A percentile compares a stretch with the other conserved stretches of the same genome.
Evolutionary conservation across 768 basidiomycete genomes (phyloP).

Genomic region (Leccinum subgranulosum): DNA sequence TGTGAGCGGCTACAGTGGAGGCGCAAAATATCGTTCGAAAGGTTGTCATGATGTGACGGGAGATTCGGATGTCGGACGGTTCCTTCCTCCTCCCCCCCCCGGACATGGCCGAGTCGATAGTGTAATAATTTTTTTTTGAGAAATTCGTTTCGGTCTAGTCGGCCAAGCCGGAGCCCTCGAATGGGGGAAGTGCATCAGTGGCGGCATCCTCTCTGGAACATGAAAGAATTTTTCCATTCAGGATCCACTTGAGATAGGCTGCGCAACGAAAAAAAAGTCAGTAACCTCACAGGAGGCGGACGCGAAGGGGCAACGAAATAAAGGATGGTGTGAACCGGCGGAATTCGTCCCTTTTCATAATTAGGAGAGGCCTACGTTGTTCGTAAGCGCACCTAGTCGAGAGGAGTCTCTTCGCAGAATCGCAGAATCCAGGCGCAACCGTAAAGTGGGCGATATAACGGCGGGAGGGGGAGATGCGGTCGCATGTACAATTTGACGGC

Average conservation of each 20-base stretch:
- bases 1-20: background rate
- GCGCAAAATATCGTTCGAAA: background rate
- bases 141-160: background rate
- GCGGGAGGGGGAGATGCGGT: background rate
- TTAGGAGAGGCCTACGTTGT: background rate
- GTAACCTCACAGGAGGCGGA: constrained; percentile 3
- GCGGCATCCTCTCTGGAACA: background rate
- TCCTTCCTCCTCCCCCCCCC: background rate
- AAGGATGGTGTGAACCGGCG: background rate
- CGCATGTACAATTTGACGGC: constrained; percentile 3
- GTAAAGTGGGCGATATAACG: background rate
- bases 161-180: background rate
- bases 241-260: background rate
- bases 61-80: background rate
- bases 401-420: background rate
- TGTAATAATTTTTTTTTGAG: background rate
- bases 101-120: background rate
- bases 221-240: background rate
- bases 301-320: background rate
- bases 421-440: background rate
- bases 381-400: background rate
- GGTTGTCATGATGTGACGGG: background rate
- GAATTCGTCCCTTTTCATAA: background rate
- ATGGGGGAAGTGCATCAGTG: background rate
- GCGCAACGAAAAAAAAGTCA: constrained; percentile 3